phyloP scores from a whole-genome alignment of 2,329 filamentous ascomycete genomes.

The Thelonectria blattea region DNA sequence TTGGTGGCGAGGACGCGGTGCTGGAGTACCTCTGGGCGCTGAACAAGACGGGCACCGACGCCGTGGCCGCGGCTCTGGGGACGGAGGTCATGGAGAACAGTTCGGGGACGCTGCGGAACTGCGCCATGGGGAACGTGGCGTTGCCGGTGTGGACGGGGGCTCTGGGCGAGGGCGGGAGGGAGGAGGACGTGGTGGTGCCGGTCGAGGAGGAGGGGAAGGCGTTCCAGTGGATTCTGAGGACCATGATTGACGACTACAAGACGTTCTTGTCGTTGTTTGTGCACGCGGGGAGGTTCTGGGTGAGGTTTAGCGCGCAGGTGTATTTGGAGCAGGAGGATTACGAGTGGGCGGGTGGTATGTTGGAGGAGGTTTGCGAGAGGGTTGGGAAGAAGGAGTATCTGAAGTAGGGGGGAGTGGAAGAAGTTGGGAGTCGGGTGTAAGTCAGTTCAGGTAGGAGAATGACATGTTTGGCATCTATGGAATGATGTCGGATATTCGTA shows the following conservation, averaged over 20 bases:
- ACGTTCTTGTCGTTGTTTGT: constrained; percentile 73
- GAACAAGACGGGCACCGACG: constrained; percentile 66
- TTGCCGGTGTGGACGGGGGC: constrained; percentile 64
- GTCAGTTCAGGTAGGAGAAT: no score
- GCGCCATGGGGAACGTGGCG: constrained; percentile 74
- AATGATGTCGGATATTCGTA: no score
- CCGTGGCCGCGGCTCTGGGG: constrained; percentile 66
- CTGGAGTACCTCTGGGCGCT: constrained; percentile 66
- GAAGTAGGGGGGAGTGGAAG: not conserved
- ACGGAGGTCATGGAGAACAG: constrained; percentile 76
- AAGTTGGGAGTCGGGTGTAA: no score
- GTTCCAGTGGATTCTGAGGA: constrained; percentile 63
- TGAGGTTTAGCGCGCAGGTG: constrained; percentile 78
- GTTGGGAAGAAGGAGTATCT: constrained; percentile 47
- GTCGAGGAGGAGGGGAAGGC: constrained; percentile 45
- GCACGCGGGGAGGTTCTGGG: constrained; percentile 70
- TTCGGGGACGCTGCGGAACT: constrained; percentile 65
- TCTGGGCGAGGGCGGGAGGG: constrained; percentile 34
- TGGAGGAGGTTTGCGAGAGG: constrained; percentile 58
- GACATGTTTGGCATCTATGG: no score
- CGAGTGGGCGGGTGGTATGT: constrained; percentile 65
- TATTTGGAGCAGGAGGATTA: constrained; percentile 86
- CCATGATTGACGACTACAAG: constrained; percentile 63
- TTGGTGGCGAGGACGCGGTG: constrained; percentile 78
- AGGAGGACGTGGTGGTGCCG: constrained; percentile 40